Evolutionary conservation across 2,329 filamentous ascomycete species (phyloP), one percentile per base, ranked within the genome.

Genomic region (Lasiodiplodia theobromae): DNA sequence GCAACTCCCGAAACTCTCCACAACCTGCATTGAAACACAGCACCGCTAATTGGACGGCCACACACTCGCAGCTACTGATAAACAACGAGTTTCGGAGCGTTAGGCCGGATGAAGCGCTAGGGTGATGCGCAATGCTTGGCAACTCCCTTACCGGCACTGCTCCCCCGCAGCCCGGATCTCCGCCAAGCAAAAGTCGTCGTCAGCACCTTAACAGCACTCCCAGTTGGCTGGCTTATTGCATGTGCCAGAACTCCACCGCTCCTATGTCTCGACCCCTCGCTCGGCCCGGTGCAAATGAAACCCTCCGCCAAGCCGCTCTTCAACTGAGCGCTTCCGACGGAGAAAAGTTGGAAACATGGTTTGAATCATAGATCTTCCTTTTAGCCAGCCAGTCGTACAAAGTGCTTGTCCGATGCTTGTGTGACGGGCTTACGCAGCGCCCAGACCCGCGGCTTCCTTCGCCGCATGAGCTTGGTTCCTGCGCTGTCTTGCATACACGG

Each of bases 181-280:
- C 47, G 60, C 60, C 60, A 64, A 64, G 60, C 23, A 16, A 64
- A 64, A 64, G 60, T 64, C 44, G 60, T 64, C 60, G 60, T 64
- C 60, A 64, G 60, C 60, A 64, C 60, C 47, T 64, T 64, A 64
- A 64, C 60, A 64, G 11, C 31, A 52, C 47, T 37, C 47, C 18
- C 31, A 52, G 60, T 64, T 64, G 44, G 60, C 60, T 64, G 60
- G 34, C 40, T 38, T 18, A 25, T 38, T 49, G 60, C 60, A 53
- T 64, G 40, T 64, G 60, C 47, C 5, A n/a, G 28, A 51, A 34
- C 44, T 64, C 60, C 60, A 53, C 47, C 31, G 31, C 18, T n/a
- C 12, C n/a, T 21, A 38, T 16, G 37, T 47, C 56, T 44, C 56
- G 34, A 12, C 28, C 53, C 28, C 56, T 18, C 34, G 23, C 56